phyloP scores from a whole-genome alignment of 2,329 filamentous ascomycete genomes.

The Nemania sp. region DNA sequence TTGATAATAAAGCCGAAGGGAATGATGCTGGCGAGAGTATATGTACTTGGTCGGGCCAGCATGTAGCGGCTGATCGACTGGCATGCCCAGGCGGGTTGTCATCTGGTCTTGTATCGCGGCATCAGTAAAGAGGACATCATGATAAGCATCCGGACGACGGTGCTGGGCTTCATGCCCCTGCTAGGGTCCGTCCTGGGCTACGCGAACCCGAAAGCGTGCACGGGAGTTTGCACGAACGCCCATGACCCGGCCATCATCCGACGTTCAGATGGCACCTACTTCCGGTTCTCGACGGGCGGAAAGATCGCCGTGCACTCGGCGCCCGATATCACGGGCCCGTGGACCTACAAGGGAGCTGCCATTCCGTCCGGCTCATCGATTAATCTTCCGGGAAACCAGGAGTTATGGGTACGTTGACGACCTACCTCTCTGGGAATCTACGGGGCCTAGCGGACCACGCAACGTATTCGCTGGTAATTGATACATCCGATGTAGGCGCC shows the following conservation, averaged over 20 bases:
- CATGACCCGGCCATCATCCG: conserved; percentile 49
- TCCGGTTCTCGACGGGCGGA: conserved; percentile 48
- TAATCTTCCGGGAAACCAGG: conserved; percentile 41
- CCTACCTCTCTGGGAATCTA: too few relatives aligned
- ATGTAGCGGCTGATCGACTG: background rate
- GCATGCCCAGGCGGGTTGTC: background rate
- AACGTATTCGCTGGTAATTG: background rate
- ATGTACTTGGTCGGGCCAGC: background rate
- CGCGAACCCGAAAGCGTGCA: conserved; percentile 45
- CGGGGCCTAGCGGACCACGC: too few relatives aligned
- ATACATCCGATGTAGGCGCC: conserved; percentile 55
- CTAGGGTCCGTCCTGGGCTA: conserved; percentile 35
- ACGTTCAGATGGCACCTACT: conserved; percentile 49
- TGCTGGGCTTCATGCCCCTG: conserved; percentile 33
- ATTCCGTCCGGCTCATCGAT: conserved; percentile 45
- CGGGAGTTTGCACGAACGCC: conserved; percentile 45
- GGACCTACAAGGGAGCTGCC: conserved; percentile 46
- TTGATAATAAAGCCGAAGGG: conserved; percentile 9
- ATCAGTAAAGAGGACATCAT: background rate
- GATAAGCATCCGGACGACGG: conserved; percentile 7
- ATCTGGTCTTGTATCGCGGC: background rate
- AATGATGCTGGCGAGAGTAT: conserved; percentile 1
- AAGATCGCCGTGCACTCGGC: conserved; percentile 47
- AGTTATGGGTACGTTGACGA: conserved; percentile 45
- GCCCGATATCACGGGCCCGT: conserved; percentile 45